Percentiles rank a stretch among this genome's conserved stretches.
These are phyloP conservation scores for Sclerotinia borealis DNA, from an alignment of 2,329 filamentous ascomycete genomes.

Conservation along the genomic window DNA sequence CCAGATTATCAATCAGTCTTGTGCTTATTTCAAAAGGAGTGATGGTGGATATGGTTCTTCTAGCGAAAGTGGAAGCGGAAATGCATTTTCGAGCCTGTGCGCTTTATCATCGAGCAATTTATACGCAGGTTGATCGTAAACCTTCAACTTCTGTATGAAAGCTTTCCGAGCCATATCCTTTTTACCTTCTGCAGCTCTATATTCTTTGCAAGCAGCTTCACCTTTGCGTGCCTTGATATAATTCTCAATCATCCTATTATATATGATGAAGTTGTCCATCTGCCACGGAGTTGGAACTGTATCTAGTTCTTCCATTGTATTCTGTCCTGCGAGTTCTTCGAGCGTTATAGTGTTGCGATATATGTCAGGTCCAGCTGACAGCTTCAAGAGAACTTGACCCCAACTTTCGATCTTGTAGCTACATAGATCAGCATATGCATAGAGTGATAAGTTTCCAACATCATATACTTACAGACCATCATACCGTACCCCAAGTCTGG, in stretches of 20 bases:
- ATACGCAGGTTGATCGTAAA: not conserved
- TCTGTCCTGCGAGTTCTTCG: conserved; percentile 40
- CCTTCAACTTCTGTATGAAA: conserved; percentile 14
- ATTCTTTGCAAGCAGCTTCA: conserved; percentile 31
- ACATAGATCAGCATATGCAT: conserved; percentile 3
- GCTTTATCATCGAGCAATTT: not conserved
- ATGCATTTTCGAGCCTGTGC: conserved; percentile 6
- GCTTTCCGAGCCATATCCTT: conserved; percentile 8
- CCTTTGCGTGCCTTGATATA: conserved; percentile 34
- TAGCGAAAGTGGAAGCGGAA: conserved; percentile 3
- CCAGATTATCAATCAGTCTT: not conserved
- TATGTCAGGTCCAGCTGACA: conserved; percentile 35
- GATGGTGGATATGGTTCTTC: not conserved
- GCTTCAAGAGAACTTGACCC: conserved; percentile 34
- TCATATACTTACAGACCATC: conserved; percentile 47
- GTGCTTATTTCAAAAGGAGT: not conserved
- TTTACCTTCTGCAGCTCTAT: conserved; percentile 16
- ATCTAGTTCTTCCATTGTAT: conserved; percentile 36
- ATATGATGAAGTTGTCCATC: conserved; percentile 50
- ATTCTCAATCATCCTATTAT: conserved; percentile 41
- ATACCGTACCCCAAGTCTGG: conserved; percentile 47
- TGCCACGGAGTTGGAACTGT: conserved; percentile 48
- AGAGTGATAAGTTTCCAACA: too few relatives aligned
- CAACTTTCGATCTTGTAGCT: conserved; percentile 44
- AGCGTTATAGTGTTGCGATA: conserved; percentile 43